Conservation (phyloP, 257 asterid genomes). For the Euphrasia confusa region DNA sequence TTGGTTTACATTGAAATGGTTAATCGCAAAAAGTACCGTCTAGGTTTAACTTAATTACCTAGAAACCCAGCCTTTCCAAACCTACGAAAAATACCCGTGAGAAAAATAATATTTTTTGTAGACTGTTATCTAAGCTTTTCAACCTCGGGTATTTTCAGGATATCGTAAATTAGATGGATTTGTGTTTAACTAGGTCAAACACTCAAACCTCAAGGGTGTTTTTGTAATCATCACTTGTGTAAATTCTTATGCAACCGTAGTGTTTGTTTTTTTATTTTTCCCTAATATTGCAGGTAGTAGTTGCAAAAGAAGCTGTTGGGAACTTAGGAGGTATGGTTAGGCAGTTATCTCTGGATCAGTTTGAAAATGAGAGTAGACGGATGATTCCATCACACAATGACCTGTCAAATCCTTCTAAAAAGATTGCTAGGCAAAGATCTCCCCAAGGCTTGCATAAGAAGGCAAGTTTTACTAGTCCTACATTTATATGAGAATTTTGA, state of each 20-base stretch:
- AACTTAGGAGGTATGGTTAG: slow-evolving; percentile 97
- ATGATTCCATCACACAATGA: slow-evolving; percentile 75
- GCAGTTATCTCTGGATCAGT: slow-evolving; percentile 95
- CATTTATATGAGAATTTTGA: neutral
- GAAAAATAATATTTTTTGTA: no score
- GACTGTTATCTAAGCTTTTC: no score
- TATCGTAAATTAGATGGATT: neutral
- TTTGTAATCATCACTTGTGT: neutral
- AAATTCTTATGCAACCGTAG: slow-evolving; percentile 11
- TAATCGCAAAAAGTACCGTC: neutral
- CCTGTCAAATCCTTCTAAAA: slow-evolving; percentile 74
- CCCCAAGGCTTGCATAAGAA: slow-evolving; percentile 99
- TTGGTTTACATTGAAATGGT: neutral
- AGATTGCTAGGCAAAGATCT: slow-evolving; percentile 72
- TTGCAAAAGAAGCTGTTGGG: slow-evolving; percentile 91
- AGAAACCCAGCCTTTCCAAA: no score
- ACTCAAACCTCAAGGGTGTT: neutral
- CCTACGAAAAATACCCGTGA: neutral
- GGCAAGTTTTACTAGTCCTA: slow-evolving; percentile 44
- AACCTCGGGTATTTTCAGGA: no score
- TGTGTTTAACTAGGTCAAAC: neutral
- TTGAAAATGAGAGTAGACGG: slow-evolving; percentile 96
- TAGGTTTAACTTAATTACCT: no score
- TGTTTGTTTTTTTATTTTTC: slow-evolving; percentile 13
- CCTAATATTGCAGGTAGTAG: slow-evolving; percentile 69